These are phyloP conservation scores for Lyophyllum decastes DNA, from an alignment of 768 basidiomycete genomes.

Conservation along the genomic window DNA sequence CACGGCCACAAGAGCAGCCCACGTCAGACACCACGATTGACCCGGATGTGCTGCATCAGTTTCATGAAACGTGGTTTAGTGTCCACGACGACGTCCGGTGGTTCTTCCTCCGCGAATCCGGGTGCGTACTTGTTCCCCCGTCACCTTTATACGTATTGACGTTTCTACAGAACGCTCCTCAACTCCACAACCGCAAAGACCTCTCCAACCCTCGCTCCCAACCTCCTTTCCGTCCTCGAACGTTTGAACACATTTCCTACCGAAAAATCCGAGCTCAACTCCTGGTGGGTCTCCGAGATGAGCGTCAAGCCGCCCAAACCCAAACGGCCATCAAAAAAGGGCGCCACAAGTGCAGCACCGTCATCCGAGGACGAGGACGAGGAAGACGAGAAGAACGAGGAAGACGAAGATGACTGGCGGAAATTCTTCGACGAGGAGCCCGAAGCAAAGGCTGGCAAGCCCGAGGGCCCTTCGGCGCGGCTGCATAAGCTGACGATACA, in stretches of 20 bases:
- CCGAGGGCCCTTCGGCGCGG: conserved; percentile 43
- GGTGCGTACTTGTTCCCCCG: conserved; percentile 41
- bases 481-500: conserved; percentile 70
- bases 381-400: conserved; percentile 27
- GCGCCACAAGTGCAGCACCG: conserved; percentile 26
- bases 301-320: conserved; percentile 54
- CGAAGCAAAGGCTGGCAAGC: conserved; percentile 29
- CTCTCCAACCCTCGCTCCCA: conserved; percentile 40
- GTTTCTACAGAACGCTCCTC: conserved; percentile 29
- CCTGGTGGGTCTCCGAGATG: conserved; percentile 80
- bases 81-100: conserved; percentile 84
- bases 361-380: conserved; percentile 42
- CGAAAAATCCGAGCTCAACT: conserved; percentile 62
- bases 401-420: conserved; percentile 71
- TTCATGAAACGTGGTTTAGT: conserved; percentile 73
- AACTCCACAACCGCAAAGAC: conserved; percentile 28
- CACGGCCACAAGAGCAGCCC: conserved; percentile 19
- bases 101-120: conserved; percentile 84
- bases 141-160: conserved; percentile 1
- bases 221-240: conserved; percentile 67
- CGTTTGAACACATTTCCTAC: conserved; percentile 75
- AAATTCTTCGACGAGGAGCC: conserved; percentile 79
- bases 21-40: conserved; percentile 42
- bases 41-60: conserved; percentile 60
- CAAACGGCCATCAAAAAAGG: conserved; percentile 40